Conservation (phyloP, 2,329 filamentous ascomycete species). For the Microdochium bolleyi region DNA sequence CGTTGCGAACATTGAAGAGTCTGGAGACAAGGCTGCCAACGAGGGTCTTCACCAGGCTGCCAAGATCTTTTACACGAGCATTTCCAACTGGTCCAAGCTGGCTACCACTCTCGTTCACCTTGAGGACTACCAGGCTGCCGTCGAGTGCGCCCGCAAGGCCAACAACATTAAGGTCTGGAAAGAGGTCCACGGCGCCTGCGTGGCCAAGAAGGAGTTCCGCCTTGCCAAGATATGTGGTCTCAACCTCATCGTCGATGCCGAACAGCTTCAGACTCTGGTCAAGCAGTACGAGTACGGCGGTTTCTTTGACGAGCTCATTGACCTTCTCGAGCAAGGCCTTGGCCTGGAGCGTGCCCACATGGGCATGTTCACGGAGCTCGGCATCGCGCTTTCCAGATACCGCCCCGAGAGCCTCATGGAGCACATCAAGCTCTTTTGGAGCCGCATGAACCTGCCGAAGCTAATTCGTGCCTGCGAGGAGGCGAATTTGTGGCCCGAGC, state of each 20-base stretch:
- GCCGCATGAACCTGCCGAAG: slow-evolving; percentile 94
- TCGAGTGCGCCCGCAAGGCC: slow-evolving; percentile 95
- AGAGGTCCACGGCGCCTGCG: slow-evolving; percentile 93
- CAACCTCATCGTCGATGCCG: slow-evolving; percentile 94
- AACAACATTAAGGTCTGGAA: slow-evolving; percentile 99
- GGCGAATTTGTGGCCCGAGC: slow-evolving; percentile 91
- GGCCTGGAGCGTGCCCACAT: slow-evolving; percentile 89
- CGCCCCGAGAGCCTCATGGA: slow-evolving; percentile 96
- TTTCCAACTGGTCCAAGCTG: slow-evolving; percentile 99
- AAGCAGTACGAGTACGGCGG: slow-evolving; percentile 95
- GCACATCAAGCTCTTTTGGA: slow-evolving; percentile 98
- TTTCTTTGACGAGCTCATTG: slow-evolving; percentile 97
- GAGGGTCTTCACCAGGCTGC: slow-evolving; percentile 93
- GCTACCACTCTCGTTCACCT: slow-evolving; percentile 97
- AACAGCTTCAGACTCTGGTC: slow-evolving; percentile 86
- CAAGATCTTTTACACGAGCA: slow-evolving; percentile 97
- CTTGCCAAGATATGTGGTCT: slow-evolving; percentile 98
- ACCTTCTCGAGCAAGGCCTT: slow-evolving; percentile 86
- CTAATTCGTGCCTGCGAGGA: slow-evolving; percentile 91
- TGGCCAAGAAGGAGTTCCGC: slow-evolving; percentile 97
- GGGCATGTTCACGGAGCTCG: slow-evolving; percentile 93
- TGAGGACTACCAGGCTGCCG: slow-evolving; percentile 92
- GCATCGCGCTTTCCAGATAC: slow-evolving; percentile 88
- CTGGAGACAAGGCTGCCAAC: slow-evolving; percentile 93
- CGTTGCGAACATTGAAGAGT: slow-evolving; percentile 92